phyloP scores from a whole-genome alignment of 2,329 filamentous ascomycete species.

The Curvularia verruculosa region DNA sequence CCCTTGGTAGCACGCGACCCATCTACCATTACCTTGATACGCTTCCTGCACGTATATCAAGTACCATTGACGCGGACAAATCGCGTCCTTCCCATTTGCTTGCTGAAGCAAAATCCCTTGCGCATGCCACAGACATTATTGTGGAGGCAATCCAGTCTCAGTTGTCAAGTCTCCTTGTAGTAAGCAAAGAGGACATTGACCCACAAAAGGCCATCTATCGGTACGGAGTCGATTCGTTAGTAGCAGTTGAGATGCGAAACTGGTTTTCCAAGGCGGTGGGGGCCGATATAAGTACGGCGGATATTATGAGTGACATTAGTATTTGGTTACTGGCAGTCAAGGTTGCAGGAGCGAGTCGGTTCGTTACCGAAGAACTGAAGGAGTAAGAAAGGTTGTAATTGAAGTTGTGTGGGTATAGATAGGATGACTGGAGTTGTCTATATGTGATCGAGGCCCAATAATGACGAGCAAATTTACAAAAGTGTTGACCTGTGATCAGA shows the following conservation, averaged over 20 bases:
- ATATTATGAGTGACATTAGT: constrained; percentile 20
- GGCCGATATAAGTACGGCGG: constrained; percentile 17
- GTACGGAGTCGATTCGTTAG: constrained; percentile 37
- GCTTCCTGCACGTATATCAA: constrained; percentile 13
- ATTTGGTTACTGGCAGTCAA: constrained; percentile 17
- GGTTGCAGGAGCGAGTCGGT: constrained; percentile 19
- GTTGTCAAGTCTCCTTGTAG: constrained; percentile 18
- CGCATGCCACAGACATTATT: constrained; percentile 18
- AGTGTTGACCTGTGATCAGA: neutral
- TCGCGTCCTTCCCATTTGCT: constrained; percentile 11
- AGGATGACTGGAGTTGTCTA: neutral
- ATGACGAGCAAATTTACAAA: neutral
- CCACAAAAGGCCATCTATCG: constrained; percentile 26
- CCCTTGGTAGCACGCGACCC: constrained; percentile 22
- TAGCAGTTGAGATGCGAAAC: constrained; percentile 34
- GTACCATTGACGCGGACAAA: constrained; percentile 2
- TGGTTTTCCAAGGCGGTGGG: constrained; percentile 25
- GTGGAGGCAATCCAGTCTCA: constrained; percentile 19
- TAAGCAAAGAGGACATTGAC: constrained; percentile 30
- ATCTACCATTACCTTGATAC: constrained; percentile 18
- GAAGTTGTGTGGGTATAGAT: neutral
- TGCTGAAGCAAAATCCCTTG: constrained; percentile 11
- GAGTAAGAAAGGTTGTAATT: neutral
- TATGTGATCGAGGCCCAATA: neutral
- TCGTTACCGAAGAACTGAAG: constrained; percentile 16